Conservation (phyloP, 2,329 filamentous ascomycete species). For the Exophiala mesophila region DNA sequence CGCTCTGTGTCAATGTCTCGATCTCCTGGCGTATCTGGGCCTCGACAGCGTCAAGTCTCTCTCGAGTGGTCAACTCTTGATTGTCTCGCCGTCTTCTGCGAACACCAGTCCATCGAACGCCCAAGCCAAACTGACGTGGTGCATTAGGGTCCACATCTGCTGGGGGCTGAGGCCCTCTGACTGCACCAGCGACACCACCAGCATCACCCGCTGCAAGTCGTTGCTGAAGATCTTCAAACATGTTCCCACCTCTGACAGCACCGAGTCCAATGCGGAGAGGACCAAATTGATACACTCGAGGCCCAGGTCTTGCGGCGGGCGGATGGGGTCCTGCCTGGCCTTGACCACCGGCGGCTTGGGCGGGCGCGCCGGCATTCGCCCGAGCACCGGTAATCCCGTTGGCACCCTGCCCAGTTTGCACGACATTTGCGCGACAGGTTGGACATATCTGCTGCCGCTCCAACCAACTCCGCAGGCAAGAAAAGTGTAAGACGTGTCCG, state of each 20-base stretch:
- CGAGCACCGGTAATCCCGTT: conserved; percentile 32
- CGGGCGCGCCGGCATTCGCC: conserved; percentile 29
- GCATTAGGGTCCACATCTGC: conserved; percentile 31
- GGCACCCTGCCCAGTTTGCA: conserved; percentile 37
- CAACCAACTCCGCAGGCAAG: conserved; percentile 93
- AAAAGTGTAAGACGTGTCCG: conserved; percentile 89
- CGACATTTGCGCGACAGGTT: conserved; percentile 80
- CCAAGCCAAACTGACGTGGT: conserved; percentile 29
- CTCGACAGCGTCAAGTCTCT: conserved; percentile 62
- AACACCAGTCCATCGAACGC: background rate
- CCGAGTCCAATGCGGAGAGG: conserved; percentile 69
- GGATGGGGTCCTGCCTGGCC: conserved; percentile 25
- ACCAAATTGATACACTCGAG: conserved; percentile 66
- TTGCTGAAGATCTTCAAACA: conserved; percentile 60
- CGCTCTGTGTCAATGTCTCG: conserved; percentile 55
- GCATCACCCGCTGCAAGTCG: conserved; percentile 52
- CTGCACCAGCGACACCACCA: conserved; percentile 40
- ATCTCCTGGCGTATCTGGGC: conserved; percentile 66
- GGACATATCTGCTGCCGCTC: conserved; percentile 97
- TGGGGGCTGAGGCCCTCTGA: conserved; percentile 23
- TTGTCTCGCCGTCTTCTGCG: background rate
- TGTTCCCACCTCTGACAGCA: conserved; percentile 54
- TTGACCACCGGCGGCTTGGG: conserved; percentile 22
- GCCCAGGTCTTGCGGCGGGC: conserved; percentile 39
- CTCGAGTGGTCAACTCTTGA: conserved; percentile 22